Percentiles rank a stretch among this genome's conserved stretches.
phyloP scores from a whole-genome alignment of 177 flowering plant species.

The Vitis hybrid region DNA sequence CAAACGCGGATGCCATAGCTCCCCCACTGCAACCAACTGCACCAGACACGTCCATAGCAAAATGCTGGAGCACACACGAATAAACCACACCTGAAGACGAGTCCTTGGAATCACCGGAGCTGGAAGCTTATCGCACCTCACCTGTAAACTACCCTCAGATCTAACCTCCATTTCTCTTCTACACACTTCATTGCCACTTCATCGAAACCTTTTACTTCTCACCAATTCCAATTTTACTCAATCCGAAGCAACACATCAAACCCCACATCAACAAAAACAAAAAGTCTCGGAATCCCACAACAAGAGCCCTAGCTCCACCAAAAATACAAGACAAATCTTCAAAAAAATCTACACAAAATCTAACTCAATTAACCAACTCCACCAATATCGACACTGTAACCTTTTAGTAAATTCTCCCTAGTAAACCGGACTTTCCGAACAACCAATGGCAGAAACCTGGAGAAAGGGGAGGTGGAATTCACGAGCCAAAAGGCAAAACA shows the following conservation, averaged over 20 bases:
- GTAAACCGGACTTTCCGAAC: no score
- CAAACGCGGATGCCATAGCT: constrained; percentile 72
- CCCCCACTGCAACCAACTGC: constrained; percentile 81
- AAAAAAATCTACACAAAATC: no score
- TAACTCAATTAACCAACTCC: no score
- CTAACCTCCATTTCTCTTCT: constrained; percentile 67
- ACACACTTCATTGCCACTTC: constrained; percentile 48
- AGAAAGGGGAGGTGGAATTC: no score
- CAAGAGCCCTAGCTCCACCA: no score
- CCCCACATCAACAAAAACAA: not conserved
- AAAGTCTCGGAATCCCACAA: no score
- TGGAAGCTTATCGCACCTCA: constrained; percentile 44
- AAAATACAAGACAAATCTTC: no score
- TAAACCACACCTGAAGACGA: constrained; percentile 78
- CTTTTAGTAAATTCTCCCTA: no score
- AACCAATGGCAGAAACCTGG: no score
- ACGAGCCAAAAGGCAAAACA: no score
- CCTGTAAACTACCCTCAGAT: constrained; percentile 50
- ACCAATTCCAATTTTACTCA: not conserved
- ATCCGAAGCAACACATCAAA: no score
- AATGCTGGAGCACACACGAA: constrained; percentile 85
- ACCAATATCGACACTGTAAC: no score
- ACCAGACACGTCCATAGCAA: constrained; percentile 87
- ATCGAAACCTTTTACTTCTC: constrained; percentile 19
- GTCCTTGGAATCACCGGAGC: constrained; percentile 46